Percentiles rank a stretch among this genome's conserved stretches.
Evolutionary conservation across 495 filamentous ascomycete species (phyloP).

Genomic region (Letharia columbiana): DNA sequence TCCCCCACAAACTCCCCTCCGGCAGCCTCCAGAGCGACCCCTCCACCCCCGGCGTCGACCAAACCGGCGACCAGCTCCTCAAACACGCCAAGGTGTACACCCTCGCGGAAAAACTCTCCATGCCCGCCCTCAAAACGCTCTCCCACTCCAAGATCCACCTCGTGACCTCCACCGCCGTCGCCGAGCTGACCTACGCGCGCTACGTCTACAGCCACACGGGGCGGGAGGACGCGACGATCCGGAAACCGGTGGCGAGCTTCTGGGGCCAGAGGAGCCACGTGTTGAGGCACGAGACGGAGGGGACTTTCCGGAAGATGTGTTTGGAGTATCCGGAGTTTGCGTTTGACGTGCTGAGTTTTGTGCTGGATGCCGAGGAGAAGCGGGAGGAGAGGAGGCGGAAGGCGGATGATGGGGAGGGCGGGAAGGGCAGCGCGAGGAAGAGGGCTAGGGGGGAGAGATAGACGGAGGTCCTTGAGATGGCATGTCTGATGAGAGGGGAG

Average conservation of each 20-base stretch:
- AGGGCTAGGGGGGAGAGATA: slow-evolving; percentile 30
- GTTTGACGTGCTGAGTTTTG: slow-evolving; percentile 74
- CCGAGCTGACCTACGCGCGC: slow-evolving; percentile 81
- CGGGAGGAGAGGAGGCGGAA: slow-evolving; percentile 30
- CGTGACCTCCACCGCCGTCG: slow-evolving; percentile 73
- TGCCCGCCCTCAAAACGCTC: slow-evolving; percentile 64
- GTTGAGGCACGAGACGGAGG: slow-evolving; percentile 72
- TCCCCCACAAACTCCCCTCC: slow-evolving; percentile 53
- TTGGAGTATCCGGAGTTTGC: slow-evolving; percentile 84
- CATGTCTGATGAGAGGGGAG: background rate
- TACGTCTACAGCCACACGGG: slow-evolving; percentile 77
- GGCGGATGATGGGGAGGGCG: slow-evolving; percentile 26
- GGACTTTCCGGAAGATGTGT: slow-evolving; percentile 72
- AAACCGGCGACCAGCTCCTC: slow-evolving; percentile 66
- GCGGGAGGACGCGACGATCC: slow-evolving; percentile 59
- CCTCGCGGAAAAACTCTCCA: slow-evolving; percentile 67
- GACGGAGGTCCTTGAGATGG: background rate
- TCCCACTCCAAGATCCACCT: slow-evolving; percentile 84
- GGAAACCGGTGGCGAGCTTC: slow-evolving; percentile 79
- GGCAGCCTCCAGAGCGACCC: slow-evolving; percentile 50
- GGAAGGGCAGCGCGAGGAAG: slow-evolving; percentile 36
- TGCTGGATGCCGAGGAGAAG: slow-evolving; percentile 60
- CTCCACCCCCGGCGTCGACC: slow-evolving; percentile 51
- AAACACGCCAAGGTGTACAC: slow-evolving; percentile 86
- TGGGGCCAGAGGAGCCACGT: slow-evolving; percentile 78